Percentiles rank a stretch among this genome's conserved stretches.
Evolutionary conservation across 148 eudicot genomes (phyloP).

Genomic region (Fagopyrum homotropicum): DNA sequence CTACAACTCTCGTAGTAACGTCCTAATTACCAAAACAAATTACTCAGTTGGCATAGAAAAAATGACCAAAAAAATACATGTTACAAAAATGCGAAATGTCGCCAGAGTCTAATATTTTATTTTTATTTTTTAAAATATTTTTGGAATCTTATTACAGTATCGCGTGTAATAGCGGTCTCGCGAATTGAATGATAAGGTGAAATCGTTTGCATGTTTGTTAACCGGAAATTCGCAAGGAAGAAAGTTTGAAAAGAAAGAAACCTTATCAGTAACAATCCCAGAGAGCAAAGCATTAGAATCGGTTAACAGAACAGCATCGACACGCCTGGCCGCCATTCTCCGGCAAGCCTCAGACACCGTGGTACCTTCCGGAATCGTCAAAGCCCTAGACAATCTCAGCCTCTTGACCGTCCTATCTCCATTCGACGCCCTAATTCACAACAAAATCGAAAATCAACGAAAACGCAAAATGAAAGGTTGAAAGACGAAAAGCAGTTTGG

Average conservation of each 20-base stretch:
- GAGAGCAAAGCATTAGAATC: conserved; percentile 94
- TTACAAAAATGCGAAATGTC: neutral
- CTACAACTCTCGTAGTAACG: conserved; percentile 77
- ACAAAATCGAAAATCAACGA: neutral
- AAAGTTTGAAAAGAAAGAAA: conserved; percentile 15
- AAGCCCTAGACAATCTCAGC: conserved; percentile 81
- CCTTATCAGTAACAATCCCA: conserved; percentile 94
- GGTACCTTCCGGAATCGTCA: conserved; percentile 93
- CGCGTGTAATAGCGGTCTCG: neutral
- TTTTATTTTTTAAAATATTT: too few relatives aligned
- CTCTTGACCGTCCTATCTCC: conserved; percentile 98
- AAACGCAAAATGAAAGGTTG: neutral
- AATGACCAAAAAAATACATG: neutral
- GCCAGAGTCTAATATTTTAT: too few relatives aligned
- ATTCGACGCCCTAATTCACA: conserved; percentile 31
- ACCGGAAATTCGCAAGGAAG: neutral
- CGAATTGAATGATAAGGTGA: neutral
- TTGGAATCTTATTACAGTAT: neutral
- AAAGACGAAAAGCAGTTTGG: too few relatives aligned
- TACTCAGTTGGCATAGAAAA: neutral
- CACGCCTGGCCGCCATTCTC: conserved; percentile 88
- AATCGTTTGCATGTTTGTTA: neutral
- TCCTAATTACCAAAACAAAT: conserved; percentile 37
- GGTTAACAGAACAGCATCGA: conserved; percentile 85
- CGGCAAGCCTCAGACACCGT: conserved; percentile 88